Conservation (phyloP, 2,329 filamentous ascomycete genomes). For the Ophiostoma tasmaniense region DNA sequence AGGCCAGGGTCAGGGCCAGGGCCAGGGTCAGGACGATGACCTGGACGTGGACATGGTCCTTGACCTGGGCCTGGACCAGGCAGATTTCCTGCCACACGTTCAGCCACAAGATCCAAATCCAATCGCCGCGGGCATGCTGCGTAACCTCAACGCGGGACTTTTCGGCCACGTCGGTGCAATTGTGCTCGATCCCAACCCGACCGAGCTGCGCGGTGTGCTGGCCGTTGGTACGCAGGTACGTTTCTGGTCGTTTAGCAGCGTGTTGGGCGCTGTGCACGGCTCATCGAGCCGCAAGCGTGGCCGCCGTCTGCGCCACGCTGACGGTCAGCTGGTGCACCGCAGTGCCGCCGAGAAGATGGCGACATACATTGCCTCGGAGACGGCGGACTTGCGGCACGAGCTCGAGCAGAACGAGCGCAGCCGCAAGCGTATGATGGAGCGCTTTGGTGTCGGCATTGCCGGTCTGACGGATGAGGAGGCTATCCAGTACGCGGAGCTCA, state of each 20-base stretch:
- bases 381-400: constrained; percentile 67
- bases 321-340: constrained; percentile 41
- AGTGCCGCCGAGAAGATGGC: constrained; percentile 57
- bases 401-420: constrained; percentile 59
- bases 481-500: constrained; percentile 55
- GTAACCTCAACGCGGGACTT: constrained; percentile 59
- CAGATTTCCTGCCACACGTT: too few relatives aligned
- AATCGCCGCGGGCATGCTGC: neutral
- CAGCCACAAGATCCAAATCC: too few relatives aligned
- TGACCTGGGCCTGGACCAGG: too few relatives aligned
- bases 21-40: too few relatives aligned
- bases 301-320: constrained; percentile 64
- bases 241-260: constrained; percentile 77
- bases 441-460: constrained; percentile 75
- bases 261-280: constrained; percentile 50
- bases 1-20: too few relatives aligned
- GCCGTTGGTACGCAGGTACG: constrained; percentile 79
- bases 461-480: constrained; percentile 60
- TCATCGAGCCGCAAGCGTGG: constrained; percentile 71
- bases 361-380: constrained; percentile 80
- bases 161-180: constrained; percentile 78
- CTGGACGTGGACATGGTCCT: too few relatives aligned
- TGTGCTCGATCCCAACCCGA: constrained; percentile 78
- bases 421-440: constrained; percentile 59
- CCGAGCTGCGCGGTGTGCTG: constrained; percentile 74